phyloP scores from a whole-genome alignment of 78 protist species.

The Monocercomonoides exilis region DNA sequence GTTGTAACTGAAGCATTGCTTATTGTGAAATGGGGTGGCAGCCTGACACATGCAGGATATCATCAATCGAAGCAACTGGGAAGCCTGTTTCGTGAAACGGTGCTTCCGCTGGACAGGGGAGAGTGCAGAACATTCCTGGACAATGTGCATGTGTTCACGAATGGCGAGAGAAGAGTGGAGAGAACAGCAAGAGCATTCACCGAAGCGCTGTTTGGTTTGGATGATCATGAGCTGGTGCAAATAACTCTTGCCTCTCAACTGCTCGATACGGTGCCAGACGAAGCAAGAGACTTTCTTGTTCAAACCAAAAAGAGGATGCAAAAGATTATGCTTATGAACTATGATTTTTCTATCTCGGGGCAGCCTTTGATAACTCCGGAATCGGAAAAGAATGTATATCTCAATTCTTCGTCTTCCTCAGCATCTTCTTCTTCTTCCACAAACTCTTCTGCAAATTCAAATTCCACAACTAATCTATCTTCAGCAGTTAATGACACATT shows the following conservation, averaged over 20 bases:
- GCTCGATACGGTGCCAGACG: not conserved
- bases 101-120: not conserved
- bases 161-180: constrained; percentile 14
- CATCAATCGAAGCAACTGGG: not conserved
- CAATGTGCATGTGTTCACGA: not conserved
- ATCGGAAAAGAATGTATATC: no score
- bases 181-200: not conserved
- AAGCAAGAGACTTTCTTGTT: not conserved
- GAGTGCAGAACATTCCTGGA: not conserved
- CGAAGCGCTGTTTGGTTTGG: not conserved
- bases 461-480: no score
- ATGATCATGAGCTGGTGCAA: not conserved
- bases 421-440: no score
- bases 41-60: constrained; percentile 4
- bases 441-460: no score
- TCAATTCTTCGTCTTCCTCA: no score
- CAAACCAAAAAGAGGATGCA: not conserved
- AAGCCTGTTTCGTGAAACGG: not conserved
- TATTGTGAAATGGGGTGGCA: constrained; percentile 1
- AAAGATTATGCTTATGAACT: not conserved
- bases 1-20: not conserved
- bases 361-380: no score
- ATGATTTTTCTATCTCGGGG: not conserved
- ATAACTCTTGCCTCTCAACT: not conserved
- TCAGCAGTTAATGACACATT: no score